phyloP scores from a whole-genome alignment of 345 rosid species.

The Salix udensis region DNA sequence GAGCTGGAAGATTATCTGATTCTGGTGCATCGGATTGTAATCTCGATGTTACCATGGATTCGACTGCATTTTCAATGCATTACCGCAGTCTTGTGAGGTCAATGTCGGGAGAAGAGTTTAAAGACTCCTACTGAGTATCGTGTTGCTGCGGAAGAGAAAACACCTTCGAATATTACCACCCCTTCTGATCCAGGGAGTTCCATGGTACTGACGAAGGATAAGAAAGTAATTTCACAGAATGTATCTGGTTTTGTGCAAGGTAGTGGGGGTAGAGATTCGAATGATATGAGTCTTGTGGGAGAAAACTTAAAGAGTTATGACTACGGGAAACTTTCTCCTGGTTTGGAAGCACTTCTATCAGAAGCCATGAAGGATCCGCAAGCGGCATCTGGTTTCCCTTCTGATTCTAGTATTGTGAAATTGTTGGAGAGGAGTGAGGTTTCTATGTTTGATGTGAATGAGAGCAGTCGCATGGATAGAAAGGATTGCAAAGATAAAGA shows the following conservation, averaged over 20 bases:
- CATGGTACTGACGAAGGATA: conserved; percentile 54
- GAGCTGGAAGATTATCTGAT: conserved; percentile 63
- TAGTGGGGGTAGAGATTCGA: conserved; percentile 68
- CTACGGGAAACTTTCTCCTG: conserved; percentile 67
- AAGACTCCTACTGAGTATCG: conserved; percentile 40
- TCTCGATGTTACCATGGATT: conserved; percentile 87
- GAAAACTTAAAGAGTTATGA: conserved; percentile 53
- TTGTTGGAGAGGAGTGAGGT: conserved; percentile 17
- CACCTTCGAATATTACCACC: conserved; percentile 36
- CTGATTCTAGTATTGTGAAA: conserved; percentile 18
- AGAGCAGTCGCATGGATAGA: conserved; percentile 12
- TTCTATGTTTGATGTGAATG: conserved; percentile 20
- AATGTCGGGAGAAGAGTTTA: conserved; percentile 52
- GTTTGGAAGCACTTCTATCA: conserved; percentile 63
- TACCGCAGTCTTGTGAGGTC: conserved; percentile 73
- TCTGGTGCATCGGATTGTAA: conserved; percentile 62
- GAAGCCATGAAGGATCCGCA: conserved; percentile 40
- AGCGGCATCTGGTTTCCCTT: conserved; percentile 9
- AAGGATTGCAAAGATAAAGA: conserved; percentile 19
- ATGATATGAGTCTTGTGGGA: conserved; percentile 86
- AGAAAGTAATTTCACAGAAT: conserved; percentile 38
- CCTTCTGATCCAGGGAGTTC: conserved; percentile 52
- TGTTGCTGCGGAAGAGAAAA: conserved; percentile 48
- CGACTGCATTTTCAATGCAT: conserved; percentile 89
- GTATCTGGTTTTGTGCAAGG: conserved; percentile 31